These are phyloP conservation scores for Sarocladium brachiariae DNA, from an alignment of 2,329 filamentous ascomycete species.

Conservation along the genomic window DNA sequence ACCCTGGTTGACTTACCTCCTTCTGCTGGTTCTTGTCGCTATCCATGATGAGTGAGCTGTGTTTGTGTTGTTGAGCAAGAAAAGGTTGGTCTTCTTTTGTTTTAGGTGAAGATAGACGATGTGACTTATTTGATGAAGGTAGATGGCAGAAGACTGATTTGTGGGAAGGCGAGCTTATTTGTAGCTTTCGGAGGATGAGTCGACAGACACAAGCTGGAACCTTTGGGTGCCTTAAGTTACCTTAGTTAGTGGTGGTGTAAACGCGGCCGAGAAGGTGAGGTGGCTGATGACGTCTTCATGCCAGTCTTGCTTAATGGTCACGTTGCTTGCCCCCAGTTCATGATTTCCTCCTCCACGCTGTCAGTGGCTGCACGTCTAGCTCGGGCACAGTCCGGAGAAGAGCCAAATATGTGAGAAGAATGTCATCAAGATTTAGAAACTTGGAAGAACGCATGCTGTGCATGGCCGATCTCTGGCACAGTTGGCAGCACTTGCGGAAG, in stretches of 20 bases:
- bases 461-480: no score
- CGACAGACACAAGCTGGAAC: no score
- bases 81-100: no score
- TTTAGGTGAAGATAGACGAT: neutral
- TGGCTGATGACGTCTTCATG: slow-evolving; percentile 8
- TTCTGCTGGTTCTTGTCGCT: slow-evolving; percentile 22
- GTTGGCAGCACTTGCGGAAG: no score
- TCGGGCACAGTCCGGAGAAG: neutral
- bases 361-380: neutral
- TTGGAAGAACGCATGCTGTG: neutral
- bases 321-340: neutral
- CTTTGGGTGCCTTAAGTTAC: no score
- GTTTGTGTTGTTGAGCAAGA: no score
- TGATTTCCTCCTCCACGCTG: neutral
- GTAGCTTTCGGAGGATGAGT: slow-evolving; percentile 13
- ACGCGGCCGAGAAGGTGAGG: slow-evolving; percentile 6
- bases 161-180: slow-evolving; percentile 17
- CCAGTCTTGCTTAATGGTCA: neutral
- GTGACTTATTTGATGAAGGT: slow-evolving; percentile 10
- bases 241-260: slow-evolving; percentile 1
- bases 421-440: neutral
- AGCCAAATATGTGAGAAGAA: neutral
- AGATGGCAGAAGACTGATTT: neutral
- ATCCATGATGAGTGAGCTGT: slow-evolving; percentile 22
- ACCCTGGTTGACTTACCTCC: slow-evolving; percentile 22